Base-by-base conservation (phyloP, 192 early-diverging fungal genomes). In the Ramicandelaber brevisporus region DNA sequence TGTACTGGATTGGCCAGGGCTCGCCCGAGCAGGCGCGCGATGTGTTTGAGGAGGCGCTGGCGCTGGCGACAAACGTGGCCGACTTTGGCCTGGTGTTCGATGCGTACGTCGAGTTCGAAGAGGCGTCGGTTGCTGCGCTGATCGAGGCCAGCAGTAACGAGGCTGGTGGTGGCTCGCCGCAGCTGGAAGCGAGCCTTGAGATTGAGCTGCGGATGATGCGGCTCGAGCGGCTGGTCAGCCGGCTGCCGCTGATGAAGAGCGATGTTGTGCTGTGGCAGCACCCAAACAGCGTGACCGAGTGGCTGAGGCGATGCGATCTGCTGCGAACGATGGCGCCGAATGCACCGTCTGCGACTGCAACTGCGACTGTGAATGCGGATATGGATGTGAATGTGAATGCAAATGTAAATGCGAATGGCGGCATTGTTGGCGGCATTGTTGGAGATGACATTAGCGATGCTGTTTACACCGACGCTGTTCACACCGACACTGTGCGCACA, bases 11-110 rank as follows among this genome's bases (percentile, higher is more conserved):
- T 19, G 59, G 77, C 26, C 46, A 59, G 10, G 65, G 63, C 6
- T 61, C 74, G 34, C 62, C 78, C 38, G 89, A 92, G 38, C 74
- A 63, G 28, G 88, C 93, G 2, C 49, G 88, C 7, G 89, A 88
- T 46, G 72, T 96, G 1, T 99, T 73, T 38, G 93, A 96, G 47
- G 82, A 96, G 48, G 89, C 74, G 0, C 50, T 96, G 33, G 47
- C 42, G 1, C 56, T 50, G 0, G 89, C 89, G 1, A 55, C 46
- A 36, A 89, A 73, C 0, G 76, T 93, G 20, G 63, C 74, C 6
- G 89, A 93, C 43, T 99, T 99, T 37, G 72, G 84, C 0, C 63
- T 78, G 37, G 73, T 99, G 36, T 99, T 99, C 61, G 87, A 99
- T 38, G 73, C 87, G 1, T 98, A 93, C 42, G 79, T 83, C 6